Evolutionary conservation across 768 basidiomycete species (phyloP).

Genomic region (Lentinula raphanica): DNA sequence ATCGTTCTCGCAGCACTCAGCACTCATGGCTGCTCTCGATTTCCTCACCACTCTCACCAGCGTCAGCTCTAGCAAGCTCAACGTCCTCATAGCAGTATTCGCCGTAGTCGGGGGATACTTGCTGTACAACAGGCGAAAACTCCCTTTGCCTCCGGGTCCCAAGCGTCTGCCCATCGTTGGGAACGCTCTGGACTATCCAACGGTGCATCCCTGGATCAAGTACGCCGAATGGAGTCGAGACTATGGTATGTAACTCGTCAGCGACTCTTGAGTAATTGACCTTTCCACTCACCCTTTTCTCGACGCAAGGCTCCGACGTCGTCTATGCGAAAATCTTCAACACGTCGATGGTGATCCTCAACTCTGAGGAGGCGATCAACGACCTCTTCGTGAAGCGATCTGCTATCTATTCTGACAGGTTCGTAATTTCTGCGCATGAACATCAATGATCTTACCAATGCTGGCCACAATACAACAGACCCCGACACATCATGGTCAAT

Average conservation of each 20-base stretch:
- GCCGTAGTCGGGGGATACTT: background rate
- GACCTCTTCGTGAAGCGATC: conserved; percentile 32
- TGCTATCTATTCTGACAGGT: conserved; percentile 31
- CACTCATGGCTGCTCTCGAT: background rate
- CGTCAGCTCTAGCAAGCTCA: background rate
- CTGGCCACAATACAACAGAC: no score
- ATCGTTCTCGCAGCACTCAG: background rate
- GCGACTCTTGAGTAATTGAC: background rate
- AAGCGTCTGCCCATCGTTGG: conserved; percentile 19
- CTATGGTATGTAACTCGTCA: conserved; percentile 11
- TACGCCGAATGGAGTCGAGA: conserved; percentile 16
- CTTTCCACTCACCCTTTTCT: background rate
- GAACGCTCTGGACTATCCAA: conserved; percentile 17
- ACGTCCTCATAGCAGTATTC: background rate
- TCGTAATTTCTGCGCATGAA: no score
- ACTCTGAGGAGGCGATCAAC: conserved; percentile 24
- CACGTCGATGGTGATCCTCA: conserved; percentile 25
- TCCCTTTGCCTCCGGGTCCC: conserved; percentile 24
- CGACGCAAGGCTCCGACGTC: conserved; percentile 19
- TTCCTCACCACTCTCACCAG: background rate
- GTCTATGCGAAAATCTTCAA: conserved; percentile 20
- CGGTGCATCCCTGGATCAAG: conserved; percentile 13
- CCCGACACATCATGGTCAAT: conserved; percentile 10
- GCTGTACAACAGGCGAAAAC: background rate
- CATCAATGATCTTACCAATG: no score